Conservation (phyloP, 2,329 filamentous ascomycete genomes). For the Penicillium sp. region DNA sequence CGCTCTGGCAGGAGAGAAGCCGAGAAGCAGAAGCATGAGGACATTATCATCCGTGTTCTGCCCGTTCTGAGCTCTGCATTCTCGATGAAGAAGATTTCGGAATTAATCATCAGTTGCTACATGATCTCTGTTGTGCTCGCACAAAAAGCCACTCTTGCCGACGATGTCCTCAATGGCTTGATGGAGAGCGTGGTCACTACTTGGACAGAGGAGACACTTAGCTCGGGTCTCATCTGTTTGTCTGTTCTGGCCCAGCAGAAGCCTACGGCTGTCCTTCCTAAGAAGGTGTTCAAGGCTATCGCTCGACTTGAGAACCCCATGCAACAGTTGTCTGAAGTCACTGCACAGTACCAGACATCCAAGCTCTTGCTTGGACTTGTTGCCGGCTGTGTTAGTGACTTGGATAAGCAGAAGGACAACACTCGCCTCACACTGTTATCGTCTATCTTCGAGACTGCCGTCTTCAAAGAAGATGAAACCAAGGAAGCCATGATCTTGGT, state of each 20-base stretch:
- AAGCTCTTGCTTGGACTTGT: constrained; percentile 37
- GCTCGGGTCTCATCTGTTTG: constrained; percentile 71
- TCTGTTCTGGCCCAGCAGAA: constrained; percentile 77
- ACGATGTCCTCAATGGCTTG: constrained; percentile 73
- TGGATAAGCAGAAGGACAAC: constrained; percentile 32
- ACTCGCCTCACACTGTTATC: constrained; percentile 46
- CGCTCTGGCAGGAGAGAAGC: constrained; percentile 70
- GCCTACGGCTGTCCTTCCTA: constrained; percentile 63
- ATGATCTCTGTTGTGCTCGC: constrained; percentile 85
- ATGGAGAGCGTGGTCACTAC: constrained; percentile 82
- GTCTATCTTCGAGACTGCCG: constrained; percentile 30
- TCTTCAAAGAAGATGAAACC: constrained; percentile 30
- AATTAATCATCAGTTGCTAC: constrained; percentile 80
- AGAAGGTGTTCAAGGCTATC: constrained; percentile 58
- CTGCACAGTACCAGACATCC: constrained; percentile 30
- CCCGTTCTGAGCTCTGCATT: constrained; percentile 73
- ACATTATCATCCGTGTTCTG: constrained; percentile 62
- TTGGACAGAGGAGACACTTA: constrained; percentile 68
- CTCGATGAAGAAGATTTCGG: constrained; percentile 66
- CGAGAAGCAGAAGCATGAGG: constrained; percentile 75
- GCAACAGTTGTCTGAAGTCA: constrained; percentile 32
- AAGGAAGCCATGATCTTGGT: constrained; percentile 31
- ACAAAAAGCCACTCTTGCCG: constrained; percentile 72
- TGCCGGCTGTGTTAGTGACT: constrained; percentile 29
- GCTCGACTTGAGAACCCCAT: constrained; percentile 32